Base-by-base conservation (phyloP, 2,329 filamentous ascomycete genomes). In the Chaetomium globosum region DNA sequence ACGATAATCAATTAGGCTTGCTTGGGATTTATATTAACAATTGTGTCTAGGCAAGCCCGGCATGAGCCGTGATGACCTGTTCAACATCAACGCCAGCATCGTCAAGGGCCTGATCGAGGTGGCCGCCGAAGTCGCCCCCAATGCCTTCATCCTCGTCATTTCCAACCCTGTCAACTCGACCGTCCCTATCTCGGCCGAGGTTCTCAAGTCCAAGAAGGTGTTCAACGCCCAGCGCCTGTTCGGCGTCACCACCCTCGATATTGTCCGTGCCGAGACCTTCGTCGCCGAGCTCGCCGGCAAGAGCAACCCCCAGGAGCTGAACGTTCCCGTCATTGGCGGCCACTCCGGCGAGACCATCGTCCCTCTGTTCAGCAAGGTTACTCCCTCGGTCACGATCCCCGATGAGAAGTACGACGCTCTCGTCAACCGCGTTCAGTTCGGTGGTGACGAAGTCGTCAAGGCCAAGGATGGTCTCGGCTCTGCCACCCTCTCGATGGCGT, bases 141-240 rank as follows among this genome's bases (percentile, higher is more conserved):
- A 97, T 79, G 95, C 95, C 63, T 97, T 89, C 82, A 88, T 97
- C 78, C 88, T 98, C 71, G 89, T 99, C 83, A 99, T 99, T 81
- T 98, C 94, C 75, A 99, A 99, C 87, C 95, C 95, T 66, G 95
- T 99, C 81, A 99, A 99, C 89, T 97, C 93, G 61, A 99, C 95
- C 65, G 95, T 99, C 65, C 95, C 95, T 70, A 97, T 99, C 76
- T 91, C 95, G 70, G 95, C 93, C 73, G 95, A 99, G 85, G 91
- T 97, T 68, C 89, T 99, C 78, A 98, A 97, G 88, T 84, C 86
- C 73, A 93, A 93, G 78, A 89, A 89, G 73, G 92, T 96, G 76
- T 99, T 98, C 82, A 90, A 99, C 84, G 84, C 95, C 72, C 90
- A 95, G 86, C 93, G 90, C 79, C 89, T 99, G 69, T 99, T 99